A percentile compares a stretch with the other conserved stretches of the same genome.
Evolutionary conservation across 192 early-diverging fungal genomes (phyloP).

Genomic region (Entomortierella beljakovae): DNA sequence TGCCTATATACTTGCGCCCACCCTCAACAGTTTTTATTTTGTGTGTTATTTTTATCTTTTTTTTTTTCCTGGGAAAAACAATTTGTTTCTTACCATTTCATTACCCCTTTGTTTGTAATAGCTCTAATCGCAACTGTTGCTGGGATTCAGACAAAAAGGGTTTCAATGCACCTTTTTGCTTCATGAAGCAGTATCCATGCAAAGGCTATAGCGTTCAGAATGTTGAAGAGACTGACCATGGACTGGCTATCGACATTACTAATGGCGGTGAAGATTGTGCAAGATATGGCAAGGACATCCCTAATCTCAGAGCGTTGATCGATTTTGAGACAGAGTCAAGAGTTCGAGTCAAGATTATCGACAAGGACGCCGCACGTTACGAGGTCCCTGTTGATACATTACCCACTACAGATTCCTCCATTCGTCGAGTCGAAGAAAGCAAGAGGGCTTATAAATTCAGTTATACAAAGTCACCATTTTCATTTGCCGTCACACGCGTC

Average conservation of each 20-base stretch:
- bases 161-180: conserved; percentile 42
- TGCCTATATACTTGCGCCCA: neutral
- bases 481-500: conserved; percentile 55
- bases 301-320: conserved; percentile 56
- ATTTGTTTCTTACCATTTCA: neutral
- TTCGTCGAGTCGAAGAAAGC: conserved; percentile 7
- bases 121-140: conserved; percentile 34
- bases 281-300: conserved; percentile 60
- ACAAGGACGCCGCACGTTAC: conserved; percentile 50
- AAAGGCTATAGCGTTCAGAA: conserved; percentile 30
- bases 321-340: conserved; percentile 64
- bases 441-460: conserved; percentile 52
- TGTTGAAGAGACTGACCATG: conserved; percentile 14
- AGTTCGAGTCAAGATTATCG: conserved; percentile 63
- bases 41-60: neutral
- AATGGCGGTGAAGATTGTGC: conserved; percentile 12
- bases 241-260: conserved; percentile 5
- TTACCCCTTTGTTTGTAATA: neutral
- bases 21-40: neutral
- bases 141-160: conserved; percentile 36
- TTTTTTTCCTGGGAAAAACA: neutral
- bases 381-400: conserved; percentile 56
- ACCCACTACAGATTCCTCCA: conserved; percentile 29
- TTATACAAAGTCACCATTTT: conserved; percentile 54
- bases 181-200: conserved; percentile 35